These are phyloP conservation scores for Colletotrichum echinochloae DNA, from an alignment of 2,329 filamentous ascomycete species.

Conservation along the genomic window DNA sequence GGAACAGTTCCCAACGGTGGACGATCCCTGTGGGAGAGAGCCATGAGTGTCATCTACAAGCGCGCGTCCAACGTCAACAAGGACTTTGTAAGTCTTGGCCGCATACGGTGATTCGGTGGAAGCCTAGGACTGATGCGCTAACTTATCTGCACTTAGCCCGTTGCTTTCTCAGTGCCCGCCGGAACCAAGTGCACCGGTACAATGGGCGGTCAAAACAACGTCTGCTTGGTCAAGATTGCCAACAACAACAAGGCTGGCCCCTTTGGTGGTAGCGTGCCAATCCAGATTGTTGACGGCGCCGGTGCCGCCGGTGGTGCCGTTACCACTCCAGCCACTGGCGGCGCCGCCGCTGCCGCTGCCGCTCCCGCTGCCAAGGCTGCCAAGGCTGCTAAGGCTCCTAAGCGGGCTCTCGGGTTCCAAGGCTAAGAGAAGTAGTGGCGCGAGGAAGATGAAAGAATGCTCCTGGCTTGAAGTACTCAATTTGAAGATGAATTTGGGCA, in stretches of 20 bases:
- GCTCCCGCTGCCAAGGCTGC: conserved; percentile 12
- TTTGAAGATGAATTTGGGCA: not conserved
- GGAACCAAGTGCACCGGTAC: conserved; percentile 55
- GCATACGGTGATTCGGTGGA: not conserved
- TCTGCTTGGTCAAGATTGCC: conserved; percentile 58
- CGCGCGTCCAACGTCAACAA: conserved; percentile 49
- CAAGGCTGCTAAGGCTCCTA: conserved; percentile 10
- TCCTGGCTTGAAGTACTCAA: not conserved
- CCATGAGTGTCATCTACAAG: conserved; percentile 43
- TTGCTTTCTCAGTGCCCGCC: conserved; percentile 52
- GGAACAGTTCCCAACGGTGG: conserved; percentile 21
- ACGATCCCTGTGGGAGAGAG: conserved; percentile 39
- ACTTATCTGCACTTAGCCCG: conserved; percentile 42
- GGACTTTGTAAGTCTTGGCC: conserved; percentile 42
- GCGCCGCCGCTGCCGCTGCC: not conserved
- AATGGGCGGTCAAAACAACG: conserved; percentile 48
- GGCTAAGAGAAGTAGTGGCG: not conserved
- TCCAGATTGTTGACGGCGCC: conserved; percentile 51
- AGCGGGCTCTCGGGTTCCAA: conserved; percentile 25
- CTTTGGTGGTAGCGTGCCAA: conserved; percentile 54
- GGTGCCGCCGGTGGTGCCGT: conserved; percentile 1
- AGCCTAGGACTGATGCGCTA: not conserved
- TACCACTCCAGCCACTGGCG: conserved; percentile 14
- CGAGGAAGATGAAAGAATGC: not conserved
- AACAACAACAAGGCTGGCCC: conserved; percentile 55